These are phyloP conservation scores for Kitagawia praeruptora DNA, from an alignment of 129 eudicot species.

Conservation along the genomic window DNA sequence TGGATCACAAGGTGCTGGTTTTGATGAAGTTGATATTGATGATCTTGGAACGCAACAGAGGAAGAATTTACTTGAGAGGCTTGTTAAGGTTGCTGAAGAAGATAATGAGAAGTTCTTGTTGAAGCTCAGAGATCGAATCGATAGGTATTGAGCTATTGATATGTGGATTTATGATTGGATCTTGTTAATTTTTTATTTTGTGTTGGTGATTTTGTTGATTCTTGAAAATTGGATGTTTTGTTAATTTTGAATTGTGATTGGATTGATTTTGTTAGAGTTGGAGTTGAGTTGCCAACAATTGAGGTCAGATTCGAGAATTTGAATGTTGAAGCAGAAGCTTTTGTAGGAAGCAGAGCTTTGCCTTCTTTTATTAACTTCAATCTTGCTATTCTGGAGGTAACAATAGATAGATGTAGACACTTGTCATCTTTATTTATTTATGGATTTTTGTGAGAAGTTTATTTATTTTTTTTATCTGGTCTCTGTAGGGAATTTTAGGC, in stretches of 20 bases:
- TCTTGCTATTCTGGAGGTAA: constrained; percentile 48
- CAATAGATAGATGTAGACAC: not conserved
- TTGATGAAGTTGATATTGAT: constrained; percentile 45
- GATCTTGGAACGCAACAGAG: constrained; percentile 54
- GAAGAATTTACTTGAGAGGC: constrained; percentile 50
- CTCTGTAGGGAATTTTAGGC: constrained; percentile 32
- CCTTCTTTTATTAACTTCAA: constrained; percentile 64
- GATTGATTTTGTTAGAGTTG: constrained; percentile 39
- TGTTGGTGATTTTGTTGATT: not conserved
- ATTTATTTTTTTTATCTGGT: not conserved
- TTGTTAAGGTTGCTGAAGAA: constrained; percentile 61
- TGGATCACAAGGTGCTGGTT: constrained; percentile 48
- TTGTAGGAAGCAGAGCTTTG: constrained; percentile 65
- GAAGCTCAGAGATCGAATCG: constrained; percentile 49
- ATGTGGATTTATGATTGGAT: not conserved
- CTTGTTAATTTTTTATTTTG: not conserved
- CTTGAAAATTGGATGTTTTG: not conserved
- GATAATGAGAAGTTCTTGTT: constrained; percentile 74
- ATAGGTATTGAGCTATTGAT: constrained; percentile 24
- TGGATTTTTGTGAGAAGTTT: too few relatives aligned
- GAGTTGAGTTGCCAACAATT: constrained; percentile 62
- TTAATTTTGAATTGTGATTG: not conserved
- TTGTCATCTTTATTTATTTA: not conserved
- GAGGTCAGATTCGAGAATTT: constrained; percentile 72
- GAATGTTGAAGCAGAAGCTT: constrained; percentile 52